These are phyloP conservation scores for Diutina siamensis DNA, from an alignment of 1,139 yeast genomes.

Conservation along the genomic window DNA sequence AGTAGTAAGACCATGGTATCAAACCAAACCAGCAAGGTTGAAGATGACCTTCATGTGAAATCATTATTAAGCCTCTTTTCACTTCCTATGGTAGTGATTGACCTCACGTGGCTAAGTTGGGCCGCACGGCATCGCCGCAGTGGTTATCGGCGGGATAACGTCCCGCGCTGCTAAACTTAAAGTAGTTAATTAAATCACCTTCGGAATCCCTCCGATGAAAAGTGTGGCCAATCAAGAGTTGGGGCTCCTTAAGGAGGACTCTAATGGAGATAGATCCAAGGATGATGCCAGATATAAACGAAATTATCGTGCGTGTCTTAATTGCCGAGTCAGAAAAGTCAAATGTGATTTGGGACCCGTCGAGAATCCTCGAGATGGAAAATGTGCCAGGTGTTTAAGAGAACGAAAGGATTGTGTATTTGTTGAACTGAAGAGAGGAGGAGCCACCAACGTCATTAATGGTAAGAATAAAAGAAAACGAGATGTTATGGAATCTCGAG, in stretches of 20 bases:
- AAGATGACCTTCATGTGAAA: too few relatives aligned
- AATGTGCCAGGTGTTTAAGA: constrained; percentile 75
- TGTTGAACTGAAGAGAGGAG: constrained; percentile 4
- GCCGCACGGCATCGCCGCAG: neutral
- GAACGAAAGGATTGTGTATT: constrained; percentile 23
- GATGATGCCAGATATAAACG: constrained; percentile 29
- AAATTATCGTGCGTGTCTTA: constrained; percentile 73
- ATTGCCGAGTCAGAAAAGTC: constrained; percentile 73
- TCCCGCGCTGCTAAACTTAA: too few relatives aligned
- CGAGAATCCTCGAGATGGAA: constrained; percentile 54
- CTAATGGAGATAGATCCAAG: neutral
- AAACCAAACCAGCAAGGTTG: too few relatives aligned
- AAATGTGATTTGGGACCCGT: constrained; percentile 77
- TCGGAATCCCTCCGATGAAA: neutral
- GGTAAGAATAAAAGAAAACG: neutral
- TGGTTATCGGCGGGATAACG: neutral
- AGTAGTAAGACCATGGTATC: too few relatives aligned
- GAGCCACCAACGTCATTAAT: constrained; percentile 20
- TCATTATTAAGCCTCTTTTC: too few relatives aligned
- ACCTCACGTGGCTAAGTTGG: too few relatives aligned
- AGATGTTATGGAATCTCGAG: neutral
- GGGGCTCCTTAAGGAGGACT: neutral
- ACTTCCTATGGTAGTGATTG: too few relatives aligned
- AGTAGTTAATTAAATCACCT: neutral
- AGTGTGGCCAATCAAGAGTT: neutral